Evolutionary conservation across 2,329 filamentous ascomycete genomes (phyloP).

Genomic region (Cercospora janseana): DNA sequence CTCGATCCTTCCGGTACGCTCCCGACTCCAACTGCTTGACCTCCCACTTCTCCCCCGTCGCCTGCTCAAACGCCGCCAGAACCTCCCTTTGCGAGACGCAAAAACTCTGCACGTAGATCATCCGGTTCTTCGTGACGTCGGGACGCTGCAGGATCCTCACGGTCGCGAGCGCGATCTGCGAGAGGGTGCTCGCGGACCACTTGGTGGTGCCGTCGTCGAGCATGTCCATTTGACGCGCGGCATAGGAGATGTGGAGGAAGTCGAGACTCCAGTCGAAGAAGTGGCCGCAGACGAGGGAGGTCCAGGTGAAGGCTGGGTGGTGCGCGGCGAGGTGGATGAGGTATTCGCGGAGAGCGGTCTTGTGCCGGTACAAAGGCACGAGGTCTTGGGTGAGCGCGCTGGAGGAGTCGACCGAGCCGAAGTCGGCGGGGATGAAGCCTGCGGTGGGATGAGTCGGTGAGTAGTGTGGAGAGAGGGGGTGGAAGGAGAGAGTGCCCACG

Average conservation of each 20-base stretch:
- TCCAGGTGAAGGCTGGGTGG: constrained; percentile 55
- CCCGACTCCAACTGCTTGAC: constrained; percentile 43
- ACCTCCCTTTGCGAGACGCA: constrained; percentile 59
- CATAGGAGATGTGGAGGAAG: constrained; percentile 54
- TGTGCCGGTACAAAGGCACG: constrained; percentile 55
- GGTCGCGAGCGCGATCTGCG: constrained; percentile 54
- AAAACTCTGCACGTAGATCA: constrained; percentile 58
- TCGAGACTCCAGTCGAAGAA: constrained; percentile 63
- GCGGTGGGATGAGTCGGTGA: not conserved
- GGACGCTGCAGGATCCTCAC: constrained; percentile 52
- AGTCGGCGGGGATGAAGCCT: constrained; percentile 61
- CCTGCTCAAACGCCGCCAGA: constrained; percentile 53
- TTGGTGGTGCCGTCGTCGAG: constrained; percentile 57
- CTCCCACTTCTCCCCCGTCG: constrained; percentile 52
- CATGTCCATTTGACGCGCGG: constrained; percentile 52
- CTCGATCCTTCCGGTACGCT: constrained; percentile 34
- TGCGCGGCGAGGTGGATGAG: constrained; percentile 45
- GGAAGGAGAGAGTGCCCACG: constrained; percentile 37
- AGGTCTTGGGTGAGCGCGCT: constrained; percentile 38
- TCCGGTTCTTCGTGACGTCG: constrained; percentile 56
- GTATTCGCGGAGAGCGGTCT: constrained; percentile 53
- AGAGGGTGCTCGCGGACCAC: constrained; percentile 53
- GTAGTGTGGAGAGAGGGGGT: not conserved
- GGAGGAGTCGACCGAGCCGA: constrained; percentile 44
- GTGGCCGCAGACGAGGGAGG: constrained; percentile 55